Percentiles rank a stretch among this genome's conserved stretches.
Conservation (phyloP, 2,329 filamentous ascomycete species). For the Phaeophleospora eucalypticola region DNA sequence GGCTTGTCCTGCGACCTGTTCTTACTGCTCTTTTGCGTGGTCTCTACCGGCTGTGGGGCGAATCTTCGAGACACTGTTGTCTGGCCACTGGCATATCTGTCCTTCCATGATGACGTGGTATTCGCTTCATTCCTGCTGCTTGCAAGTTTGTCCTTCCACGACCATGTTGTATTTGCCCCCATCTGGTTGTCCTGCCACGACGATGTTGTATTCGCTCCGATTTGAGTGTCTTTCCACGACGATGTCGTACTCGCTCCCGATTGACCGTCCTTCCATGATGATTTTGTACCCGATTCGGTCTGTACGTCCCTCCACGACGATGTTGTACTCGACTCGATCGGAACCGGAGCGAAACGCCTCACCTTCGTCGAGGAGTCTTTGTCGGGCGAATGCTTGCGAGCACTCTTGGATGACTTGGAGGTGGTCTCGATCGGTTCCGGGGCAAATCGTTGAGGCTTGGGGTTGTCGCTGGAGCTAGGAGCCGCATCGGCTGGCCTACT, state of each 20-base stretch:
- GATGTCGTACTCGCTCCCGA: constrained; percentile 67
- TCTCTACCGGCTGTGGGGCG: constrained; percentile 39
- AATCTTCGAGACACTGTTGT: constrained; percentile 22
- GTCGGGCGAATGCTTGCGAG: constrained; percentile 14
- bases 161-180: too few species aligned
- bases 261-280: constrained; percentile 37
- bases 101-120: constrained; percentile 48
- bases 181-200: too few species aligned
- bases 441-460: constrained; percentile 24
- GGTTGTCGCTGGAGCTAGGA: constrained; percentile 10
- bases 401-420: constrained; percentile 17
- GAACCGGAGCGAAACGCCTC: constrained; percentile 61
- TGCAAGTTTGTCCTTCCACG: too few species aligned
- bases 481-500: constrained; percentile 11
- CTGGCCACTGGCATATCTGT: constrained; percentile 26
- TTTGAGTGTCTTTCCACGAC: constrained; percentile 30
- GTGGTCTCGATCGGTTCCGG: constrained; percentile 29
- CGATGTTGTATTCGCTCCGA: constrained; percentile 16
- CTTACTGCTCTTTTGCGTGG: constrained; percentile 30
- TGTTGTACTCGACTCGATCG: constrained; percentile 67
- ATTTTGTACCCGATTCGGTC: constrained; percentile 62
- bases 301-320: constrained; percentile 38
- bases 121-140: too few species aligned
- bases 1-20: constrained; percentile 16
- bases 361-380: constrained; percentile 20